These are phyloP conservation scores for Phyllostachys edulis DNA, from an alignment of 176 grass and related monocot species.

Conservation along the genomic window DNA sequence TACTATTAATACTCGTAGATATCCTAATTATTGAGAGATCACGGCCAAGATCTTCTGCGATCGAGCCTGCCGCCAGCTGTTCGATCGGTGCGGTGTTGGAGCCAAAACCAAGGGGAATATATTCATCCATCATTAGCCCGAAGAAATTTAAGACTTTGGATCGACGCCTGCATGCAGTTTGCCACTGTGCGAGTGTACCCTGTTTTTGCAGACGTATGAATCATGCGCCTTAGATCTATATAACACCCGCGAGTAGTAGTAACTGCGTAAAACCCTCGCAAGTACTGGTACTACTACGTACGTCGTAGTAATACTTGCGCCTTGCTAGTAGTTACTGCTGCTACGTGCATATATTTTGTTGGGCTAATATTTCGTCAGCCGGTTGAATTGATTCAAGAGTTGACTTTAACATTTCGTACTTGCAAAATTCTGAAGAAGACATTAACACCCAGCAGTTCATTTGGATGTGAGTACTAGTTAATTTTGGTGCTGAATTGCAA, in stretches of 20 bases:
- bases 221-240: not conserved
- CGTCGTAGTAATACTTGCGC: not conserved
- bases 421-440: not conserved
- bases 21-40: conserved; percentile 30
- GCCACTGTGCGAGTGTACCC: not conserved
- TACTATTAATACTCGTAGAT: conserved; percentile 18
- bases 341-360: not conserved
- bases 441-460: not conserved
- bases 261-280: not conserved
- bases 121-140: not conserved
- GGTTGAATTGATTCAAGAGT: not conserved
- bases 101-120: not conserved
- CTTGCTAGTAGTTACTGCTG: not conserved
- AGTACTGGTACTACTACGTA: not conserved
- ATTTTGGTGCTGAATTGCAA: not conserved
- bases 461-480: not conserved
- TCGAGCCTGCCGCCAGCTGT: not conserved
- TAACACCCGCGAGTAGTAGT: not conserved
- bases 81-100: not conserved
- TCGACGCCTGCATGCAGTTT: not conserved
- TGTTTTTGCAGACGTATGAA: not conserved
- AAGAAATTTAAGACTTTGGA: not conserved
- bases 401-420: not conserved
- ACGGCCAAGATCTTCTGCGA: conserved; percentile 26
- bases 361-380: not conserved